Percentiles rank a stretch among this genome's conserved stretches.
These are phyloP conservation scores for Berberis vulgaris DNA, from an alignment of 164 flowering plant species.

Conservation along the genomic window DNA sequence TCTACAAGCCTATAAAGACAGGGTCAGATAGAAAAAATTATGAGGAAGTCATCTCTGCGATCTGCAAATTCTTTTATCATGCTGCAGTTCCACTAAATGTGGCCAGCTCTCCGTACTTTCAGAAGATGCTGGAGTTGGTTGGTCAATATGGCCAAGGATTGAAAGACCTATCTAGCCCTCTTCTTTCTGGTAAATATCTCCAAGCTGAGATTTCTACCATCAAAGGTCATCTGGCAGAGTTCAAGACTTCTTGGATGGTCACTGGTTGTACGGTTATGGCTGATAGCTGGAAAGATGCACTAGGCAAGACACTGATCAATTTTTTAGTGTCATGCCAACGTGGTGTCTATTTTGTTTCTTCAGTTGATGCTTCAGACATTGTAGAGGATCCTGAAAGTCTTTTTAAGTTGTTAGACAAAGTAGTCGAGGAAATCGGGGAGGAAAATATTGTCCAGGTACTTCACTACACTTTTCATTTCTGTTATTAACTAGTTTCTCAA, in stretches of 20 bases:
- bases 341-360: constrained; percentile 53
- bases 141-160: constrained; percentile 61
- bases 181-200: constrained; percentile 48
- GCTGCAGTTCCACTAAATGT: constrained; percentile 56
- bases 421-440: constrained; percentile 72
- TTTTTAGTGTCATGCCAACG: constrained; percentile 64
- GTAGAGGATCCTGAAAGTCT: constrained; percentile 45
- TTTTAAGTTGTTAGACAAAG: constrained; percentile 58
- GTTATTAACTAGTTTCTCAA: background rate
- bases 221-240: constrained; percentile 41
- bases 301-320: constrained; percentile 49
- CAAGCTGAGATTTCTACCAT: constrained; percentile 53
- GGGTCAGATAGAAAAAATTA: constrained; percentile 28
- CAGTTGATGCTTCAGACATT: constrained; percentile 56
- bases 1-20: constrained; percentile 22
- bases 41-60: constrained; percentile 53
- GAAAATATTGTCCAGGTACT: constrained; percentile 77
- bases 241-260: constrained; percentile 44
- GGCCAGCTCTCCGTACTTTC: constrained; percentile 55
- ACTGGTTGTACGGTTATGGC: constrained; percentile 74
- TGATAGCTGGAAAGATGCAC: constrained; percentile 67
- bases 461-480: constrained; percentile 5
- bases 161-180: constrained; percentile 37
- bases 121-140: constrained; percentile 71
- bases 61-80: constrained; percentile 65